Conservation (phyloP, 176 grass and related monocot genomes). For the Zoysia japonica region DNA sequence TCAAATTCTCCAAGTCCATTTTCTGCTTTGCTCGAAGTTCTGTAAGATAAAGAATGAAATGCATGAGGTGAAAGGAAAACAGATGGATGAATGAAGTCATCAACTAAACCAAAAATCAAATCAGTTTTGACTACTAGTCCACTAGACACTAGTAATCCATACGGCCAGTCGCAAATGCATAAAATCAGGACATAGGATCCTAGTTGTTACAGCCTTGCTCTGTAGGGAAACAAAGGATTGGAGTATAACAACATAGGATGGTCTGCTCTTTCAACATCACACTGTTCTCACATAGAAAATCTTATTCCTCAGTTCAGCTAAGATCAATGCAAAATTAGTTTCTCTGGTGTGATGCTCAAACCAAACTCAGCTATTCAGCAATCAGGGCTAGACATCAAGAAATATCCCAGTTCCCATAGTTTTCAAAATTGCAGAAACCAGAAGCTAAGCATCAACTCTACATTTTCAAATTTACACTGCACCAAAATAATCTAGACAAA, state of each 20-base stretch:
- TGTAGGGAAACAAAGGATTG: background rate
- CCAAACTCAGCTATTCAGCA: background rate
- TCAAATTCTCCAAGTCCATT: constrained; percentile 73
- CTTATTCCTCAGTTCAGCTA: constrained; percentile 6
- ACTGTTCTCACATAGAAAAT: background rate
- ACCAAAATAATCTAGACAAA: constrained; percentile 5
- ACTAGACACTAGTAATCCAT: background rate
- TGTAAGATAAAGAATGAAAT: constrained; percentile 43
- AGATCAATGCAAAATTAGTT: background rate
- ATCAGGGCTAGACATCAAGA: background rate
- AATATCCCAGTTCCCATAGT: background rate
- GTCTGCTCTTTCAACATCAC: background rate
- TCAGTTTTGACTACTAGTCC: background rate
- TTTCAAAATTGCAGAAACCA: background rate
- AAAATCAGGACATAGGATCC: background rate
- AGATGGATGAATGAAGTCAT: background rate
- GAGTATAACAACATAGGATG: background rate
- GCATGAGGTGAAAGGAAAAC: constrained; percentile 7
- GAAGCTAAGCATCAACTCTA: background rate
- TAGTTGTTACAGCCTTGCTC: constrained; percentile 15
- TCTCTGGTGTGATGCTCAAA: background rate
- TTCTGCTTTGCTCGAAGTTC: constrained; percentile 78
- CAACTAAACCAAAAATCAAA: background rate
- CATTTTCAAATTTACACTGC: background rate
- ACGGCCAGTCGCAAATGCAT: constrained; percentile 11